Evolutionary conservation across 1,284 basidiomycete species (phyloP).

Genomic region (Ustilago tritici): DNA sequence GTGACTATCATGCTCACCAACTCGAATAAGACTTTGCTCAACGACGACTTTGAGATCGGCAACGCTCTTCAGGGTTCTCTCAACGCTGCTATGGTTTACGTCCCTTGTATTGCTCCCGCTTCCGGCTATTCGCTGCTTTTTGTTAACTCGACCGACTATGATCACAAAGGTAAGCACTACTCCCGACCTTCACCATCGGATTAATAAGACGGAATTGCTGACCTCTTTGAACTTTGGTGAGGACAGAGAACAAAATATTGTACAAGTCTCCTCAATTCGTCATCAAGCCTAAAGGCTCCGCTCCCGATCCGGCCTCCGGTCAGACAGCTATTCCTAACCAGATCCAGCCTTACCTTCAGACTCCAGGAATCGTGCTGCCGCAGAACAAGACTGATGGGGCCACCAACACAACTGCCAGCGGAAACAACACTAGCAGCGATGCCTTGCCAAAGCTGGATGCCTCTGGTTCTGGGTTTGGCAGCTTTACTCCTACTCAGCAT

Average conservation of each 20-base stretch:
- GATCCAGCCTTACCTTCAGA: slow-evolving; percentile 25
- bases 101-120: slow-evolving; percentile 29
- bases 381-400: slow-evolving; percentile 3
- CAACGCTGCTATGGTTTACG: slow-evolving; percentile 37
- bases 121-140: slow-evolving; percentile 21
- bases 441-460: slow-evolving; percentile 25
- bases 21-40: slow-evolving; percentile 39
- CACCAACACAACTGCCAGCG: slow-evolving; percentile 19
- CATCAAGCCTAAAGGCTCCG: slow-evolving; percentile 33
- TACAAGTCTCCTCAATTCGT: slow-evolving; percentile 25
- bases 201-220: not conserved
- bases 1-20: slow-evolving; percentile 42
- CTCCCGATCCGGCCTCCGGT: slow-evolving; percentile 27
- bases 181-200: not conserved
- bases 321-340: slow-evolving; percentile 22
- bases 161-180: slow-evolving; percentile 32
- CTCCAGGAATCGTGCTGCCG: slow-evolving; percentile 26
- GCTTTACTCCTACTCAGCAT: slow-evolving; percentile 5
- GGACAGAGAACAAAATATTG: slow-evolving; percentile 23
- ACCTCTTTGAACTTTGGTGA: not conserved
- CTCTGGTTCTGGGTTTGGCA: slow-evolving; percentile 13
- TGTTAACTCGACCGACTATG: slow-evolving; percentile 30
- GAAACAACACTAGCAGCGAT: slow-evolving; percentile 3
- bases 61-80: slow-evolving; percentile 28
- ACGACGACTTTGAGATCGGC: slow-evolving; percentile 39